Conservation (phyloP, 2,329 filamentous ascomycete species). For the Huntiella decipiens region DNA sequence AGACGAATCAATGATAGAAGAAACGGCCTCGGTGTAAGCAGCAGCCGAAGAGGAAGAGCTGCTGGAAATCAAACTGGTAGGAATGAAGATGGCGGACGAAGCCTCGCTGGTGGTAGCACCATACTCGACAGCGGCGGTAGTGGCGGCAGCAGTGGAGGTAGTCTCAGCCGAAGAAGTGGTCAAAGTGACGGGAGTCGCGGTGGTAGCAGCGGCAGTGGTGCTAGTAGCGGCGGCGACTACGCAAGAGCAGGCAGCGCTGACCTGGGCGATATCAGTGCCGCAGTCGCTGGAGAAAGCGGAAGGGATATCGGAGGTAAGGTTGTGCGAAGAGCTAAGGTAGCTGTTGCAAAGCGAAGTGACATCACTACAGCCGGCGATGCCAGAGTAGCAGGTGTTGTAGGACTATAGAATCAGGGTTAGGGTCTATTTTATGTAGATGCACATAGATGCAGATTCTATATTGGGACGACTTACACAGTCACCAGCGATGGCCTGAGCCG, state of each 20-base stretch:
- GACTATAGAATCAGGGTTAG: neutral
- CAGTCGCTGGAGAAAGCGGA: slow-evolving; percentile 17
- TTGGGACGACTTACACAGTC: slow-evolving; percentile 6
- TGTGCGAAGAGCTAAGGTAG: slow-evolving; percentile 11
- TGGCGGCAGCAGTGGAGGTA: neutral
- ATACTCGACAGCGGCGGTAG: neutral
- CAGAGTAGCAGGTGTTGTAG: slow-evolving; percentile 9
- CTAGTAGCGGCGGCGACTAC: slow-evolving; percentile 22
- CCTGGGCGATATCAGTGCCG: slow-evolving; percentile 29
- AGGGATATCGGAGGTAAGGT: slow-evolving; percentile 14
- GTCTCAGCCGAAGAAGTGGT: neutral
- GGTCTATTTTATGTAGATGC: neutral
- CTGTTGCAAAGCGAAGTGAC: slow-evolving; percentile 17
- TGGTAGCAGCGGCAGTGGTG: neutral
- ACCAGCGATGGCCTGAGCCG: neutral
- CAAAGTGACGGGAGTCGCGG: neutral
- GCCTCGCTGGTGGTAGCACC: neutral
- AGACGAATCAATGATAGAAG: neutral
- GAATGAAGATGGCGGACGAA: neutral
- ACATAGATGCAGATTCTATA: neutral
- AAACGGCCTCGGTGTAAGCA: neutral
- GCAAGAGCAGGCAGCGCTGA: slow-evolving; percentile 49
- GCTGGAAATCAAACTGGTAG: neutral
- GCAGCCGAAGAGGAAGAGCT: neutral
- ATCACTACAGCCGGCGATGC: slow-evolving; percentile 17